These are phyloP conservation scores for Phytopythium chamaehyphon DNA, from an alignment of 352 stramenopile genomes.

Conservation along the genomic window DNA sequence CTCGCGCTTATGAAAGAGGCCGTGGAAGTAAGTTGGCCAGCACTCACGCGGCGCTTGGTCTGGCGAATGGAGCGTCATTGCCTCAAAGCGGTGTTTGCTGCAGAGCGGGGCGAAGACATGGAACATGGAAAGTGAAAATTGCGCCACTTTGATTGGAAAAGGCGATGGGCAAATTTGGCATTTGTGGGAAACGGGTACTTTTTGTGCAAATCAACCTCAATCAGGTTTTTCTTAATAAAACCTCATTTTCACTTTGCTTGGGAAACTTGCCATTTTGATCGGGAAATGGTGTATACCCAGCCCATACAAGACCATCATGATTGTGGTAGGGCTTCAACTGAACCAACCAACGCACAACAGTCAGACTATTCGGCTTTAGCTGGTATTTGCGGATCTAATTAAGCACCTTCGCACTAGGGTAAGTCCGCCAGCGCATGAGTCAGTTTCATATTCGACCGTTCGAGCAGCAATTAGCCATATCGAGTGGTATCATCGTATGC, in stretches of 20 bases:
- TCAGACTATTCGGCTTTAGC: too few relatives aligned
- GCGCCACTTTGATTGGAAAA: constrained; percentile 2
- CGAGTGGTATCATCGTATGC: too few relatives aligned
- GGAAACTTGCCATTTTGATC: too few relatives aligned
- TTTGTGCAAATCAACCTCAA: constrained; percentile 1
- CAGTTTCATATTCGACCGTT: too few relatives aligned
- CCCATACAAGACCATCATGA: too few relatives aligned
- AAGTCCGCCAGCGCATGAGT: too few relatives aligned
- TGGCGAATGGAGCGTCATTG: constrained; percentile 5
- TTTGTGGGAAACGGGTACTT: neutral
- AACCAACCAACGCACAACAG: too few relatives aligned
- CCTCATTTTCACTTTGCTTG: constrained; percentile 2
- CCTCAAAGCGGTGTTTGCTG: neutral
- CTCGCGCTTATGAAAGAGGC: constrained; percentile 4
- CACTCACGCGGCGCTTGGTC: constrained; percentile 1
- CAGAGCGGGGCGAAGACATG: constrained; percentile 6
- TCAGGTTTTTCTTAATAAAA: neutral
- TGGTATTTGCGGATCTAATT: too few relatives aligned
- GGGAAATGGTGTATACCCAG: too few relatives aligned
- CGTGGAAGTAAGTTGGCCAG: neutral
- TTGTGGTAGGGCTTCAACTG: too few relatives aligned
- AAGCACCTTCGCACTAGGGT: too few relatives aligned
- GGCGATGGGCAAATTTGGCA: neutral
- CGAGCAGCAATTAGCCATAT: too few relatives aligned
- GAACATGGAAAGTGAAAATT: neutral